Evolutionary conservation across 352 stramenopile species (phyloP).

Genomic region (Phytophthora pseudosyringae): DNA sequence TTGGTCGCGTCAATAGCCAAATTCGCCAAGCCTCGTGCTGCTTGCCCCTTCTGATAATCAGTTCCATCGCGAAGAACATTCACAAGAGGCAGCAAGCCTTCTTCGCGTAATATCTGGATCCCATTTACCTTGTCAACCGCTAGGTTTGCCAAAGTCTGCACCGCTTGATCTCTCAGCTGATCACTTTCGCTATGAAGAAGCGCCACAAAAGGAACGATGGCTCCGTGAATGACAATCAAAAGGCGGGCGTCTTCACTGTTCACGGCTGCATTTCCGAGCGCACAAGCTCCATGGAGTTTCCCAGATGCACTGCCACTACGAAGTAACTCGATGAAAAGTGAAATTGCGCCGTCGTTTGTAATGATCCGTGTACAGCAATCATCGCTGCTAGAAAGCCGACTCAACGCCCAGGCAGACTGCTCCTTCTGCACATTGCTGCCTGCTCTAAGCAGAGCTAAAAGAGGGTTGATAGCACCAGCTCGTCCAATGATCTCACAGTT

Average conservation of each 20-base stretch:
- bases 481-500: not conserved
- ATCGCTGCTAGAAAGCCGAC: not conserved
- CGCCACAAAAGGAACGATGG: not conserved
- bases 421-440: not conserved
- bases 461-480: not conserved
- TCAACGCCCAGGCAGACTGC: not conserved
- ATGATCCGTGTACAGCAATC: not conserved
- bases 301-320: not conserved
- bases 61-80: not conserved
- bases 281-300: not conserved
- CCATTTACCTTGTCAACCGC: not conserved
- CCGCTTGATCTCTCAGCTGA: not conserved
- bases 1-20: not conserved
- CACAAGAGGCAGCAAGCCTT: not conserved
- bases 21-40: not conserved
- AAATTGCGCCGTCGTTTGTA: not conserved
- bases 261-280: not conserved
- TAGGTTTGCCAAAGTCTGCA: not conserved
- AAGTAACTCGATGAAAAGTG: not conserved
- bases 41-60: not conserved
- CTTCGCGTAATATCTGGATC: not conserved
- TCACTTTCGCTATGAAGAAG: not conserved
- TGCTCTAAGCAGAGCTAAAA: not conserved
- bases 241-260: not conserved
- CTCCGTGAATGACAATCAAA: not conserved